Conservation (phyloP, 371 early-diverging fungal species). For the Gilbertella persicaria region DNA sequence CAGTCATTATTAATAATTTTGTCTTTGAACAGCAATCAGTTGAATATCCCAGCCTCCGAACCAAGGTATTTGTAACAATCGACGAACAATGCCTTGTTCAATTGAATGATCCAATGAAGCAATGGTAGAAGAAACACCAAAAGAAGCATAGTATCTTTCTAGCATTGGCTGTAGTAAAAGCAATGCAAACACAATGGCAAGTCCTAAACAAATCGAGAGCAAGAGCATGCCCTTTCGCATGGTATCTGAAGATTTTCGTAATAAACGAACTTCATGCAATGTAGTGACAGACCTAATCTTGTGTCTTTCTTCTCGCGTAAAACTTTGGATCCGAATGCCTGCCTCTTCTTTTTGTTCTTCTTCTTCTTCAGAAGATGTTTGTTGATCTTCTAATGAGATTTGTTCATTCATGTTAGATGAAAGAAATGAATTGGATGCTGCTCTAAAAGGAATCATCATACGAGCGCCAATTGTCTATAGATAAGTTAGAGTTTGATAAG, state of each 20-base stretch:
- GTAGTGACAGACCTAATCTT: neutral
- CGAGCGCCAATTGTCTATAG: slow-evolving; percentile 20
- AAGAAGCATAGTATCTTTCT: slow-evolving; percentile 19
- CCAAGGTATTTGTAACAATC: slow-evolving; percentile 38
- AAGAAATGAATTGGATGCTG: slow-evolving; percentile 4
- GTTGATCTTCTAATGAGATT: neutral
- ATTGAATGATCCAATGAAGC: slow-evolving; percentile 1
- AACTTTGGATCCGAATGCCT: no score
- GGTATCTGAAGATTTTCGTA: slow-evolving; percentile 8
- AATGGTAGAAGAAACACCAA: slow-evolving; percentile 10
- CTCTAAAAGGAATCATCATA: slow-evolving; percentile 23
- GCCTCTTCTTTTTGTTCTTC: neutral
- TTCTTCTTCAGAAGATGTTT: neutral
- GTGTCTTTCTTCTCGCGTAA: neutral
- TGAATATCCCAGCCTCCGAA: slow-evolving; percentile 45
- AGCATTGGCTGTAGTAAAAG: slow-evolving; percentile 19
- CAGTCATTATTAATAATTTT: neutral
- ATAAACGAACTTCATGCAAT: slow-evolving; percentile 14
- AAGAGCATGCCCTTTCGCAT: slow-evolving; percentile 16
- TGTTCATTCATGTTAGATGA: neutral
- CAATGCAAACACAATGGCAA: slow-evolving; percentile 22
- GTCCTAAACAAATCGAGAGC: slow-evolving; percentile 8
- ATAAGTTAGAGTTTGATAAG: slow-evolving; percentile 3
- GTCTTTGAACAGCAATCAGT: slow-evolving; percentile 30
- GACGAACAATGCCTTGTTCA: slow-evolving; percentile 10